Conservation (phyloP, 176 grass and related monocot genomes). For the Bolboschoenus planiculmis region DNA sequence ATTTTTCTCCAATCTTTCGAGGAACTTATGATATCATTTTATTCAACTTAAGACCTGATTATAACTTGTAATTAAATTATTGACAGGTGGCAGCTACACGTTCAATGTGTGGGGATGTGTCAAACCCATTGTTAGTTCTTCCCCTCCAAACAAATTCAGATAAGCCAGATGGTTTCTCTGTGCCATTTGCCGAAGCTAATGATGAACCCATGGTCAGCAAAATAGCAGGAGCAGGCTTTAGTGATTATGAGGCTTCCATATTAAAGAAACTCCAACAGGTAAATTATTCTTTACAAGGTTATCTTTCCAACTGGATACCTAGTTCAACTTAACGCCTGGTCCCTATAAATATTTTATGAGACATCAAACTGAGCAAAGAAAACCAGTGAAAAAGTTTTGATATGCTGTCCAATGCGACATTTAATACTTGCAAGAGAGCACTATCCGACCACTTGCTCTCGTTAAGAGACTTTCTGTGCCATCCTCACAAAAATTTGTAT, state of each 20-base stretch:
- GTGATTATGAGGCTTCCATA: conserved; percentile 72
- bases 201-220: conserved; percentile 38
- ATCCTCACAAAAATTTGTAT: not conserved
- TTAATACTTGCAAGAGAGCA: not conserved
- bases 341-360: not conserved
- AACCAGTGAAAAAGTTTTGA: not conserved
- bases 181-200: conserved; percentile 33
- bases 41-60: not conserved
- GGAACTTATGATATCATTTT: not conserved
- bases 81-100: conserved; percentile 46
- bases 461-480: not conserved
- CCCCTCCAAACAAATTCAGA: conserved; percentile 41
- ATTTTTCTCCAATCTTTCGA: not conserved
- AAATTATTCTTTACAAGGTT: conserved; percentile 3
- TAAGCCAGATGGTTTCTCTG: conserved; percentile 15
- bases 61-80: not conserved
- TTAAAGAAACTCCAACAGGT: conserved; percentile 92
- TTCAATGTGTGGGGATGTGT: conserved; percentile 40
- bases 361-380: not conserved
- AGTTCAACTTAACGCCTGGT: not conserved
- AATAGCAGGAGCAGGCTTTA: conserved; percentile 69
- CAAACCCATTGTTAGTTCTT: conserved; percentile 59
- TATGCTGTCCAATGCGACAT: not conserved
- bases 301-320: not conserved
- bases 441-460: not conserved